Conservation (phyloP, 495 filamentous ascomycete genomes). For the Aspergillus nanangensis region DNA sequence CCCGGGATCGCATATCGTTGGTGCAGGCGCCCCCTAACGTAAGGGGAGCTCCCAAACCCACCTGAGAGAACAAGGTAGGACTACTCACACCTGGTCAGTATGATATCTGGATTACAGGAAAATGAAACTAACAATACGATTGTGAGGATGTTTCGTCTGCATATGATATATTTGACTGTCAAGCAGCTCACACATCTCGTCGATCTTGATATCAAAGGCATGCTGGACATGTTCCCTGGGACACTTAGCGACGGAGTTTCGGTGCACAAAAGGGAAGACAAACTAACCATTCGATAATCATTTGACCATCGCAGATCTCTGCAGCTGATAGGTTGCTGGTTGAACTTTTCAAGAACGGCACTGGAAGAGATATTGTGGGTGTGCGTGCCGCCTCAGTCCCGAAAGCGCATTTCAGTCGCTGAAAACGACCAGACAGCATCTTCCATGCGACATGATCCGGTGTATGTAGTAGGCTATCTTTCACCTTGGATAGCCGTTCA, state of each 20-base stretch:
- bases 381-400: conserved; percentile 22
- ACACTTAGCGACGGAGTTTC: background rate
- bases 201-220: conserved; percentile 50
- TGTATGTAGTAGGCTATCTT: conserved; percentile 12
- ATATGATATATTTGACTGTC: conserved; percentile 52
- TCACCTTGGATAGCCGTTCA: conserved; percentile 19
- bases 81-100: conserved; percentile 16
- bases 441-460: conserved; percentile 22
- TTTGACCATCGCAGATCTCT: conserved; percentile 26
- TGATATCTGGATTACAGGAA: conserved; percentile 3
- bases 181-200: conserved; percentile 47
- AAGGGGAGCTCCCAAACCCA: conserved; percentile 61
- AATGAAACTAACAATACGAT: conserved; percentile 38
- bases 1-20: conserved; percentile 28
- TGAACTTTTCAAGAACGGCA: conserved; percentile 22
- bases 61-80: conserved; percentile 58
- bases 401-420: conserved; percentile 36
- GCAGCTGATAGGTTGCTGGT: conserved; percentile 18
- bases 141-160: conserved; percentile 33
- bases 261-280: background rate
- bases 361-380: conserved; percentile 24
- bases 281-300: conserved; percentile 28
- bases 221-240: conserved; percentile 7
- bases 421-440: conserved; percentile 35
- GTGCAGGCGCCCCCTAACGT: conserved; percentile 45